Conservation (phyloP, 2,329 filamentous ascomycete genomes). For the Paraconiothyrium brasiliense region DNA sequence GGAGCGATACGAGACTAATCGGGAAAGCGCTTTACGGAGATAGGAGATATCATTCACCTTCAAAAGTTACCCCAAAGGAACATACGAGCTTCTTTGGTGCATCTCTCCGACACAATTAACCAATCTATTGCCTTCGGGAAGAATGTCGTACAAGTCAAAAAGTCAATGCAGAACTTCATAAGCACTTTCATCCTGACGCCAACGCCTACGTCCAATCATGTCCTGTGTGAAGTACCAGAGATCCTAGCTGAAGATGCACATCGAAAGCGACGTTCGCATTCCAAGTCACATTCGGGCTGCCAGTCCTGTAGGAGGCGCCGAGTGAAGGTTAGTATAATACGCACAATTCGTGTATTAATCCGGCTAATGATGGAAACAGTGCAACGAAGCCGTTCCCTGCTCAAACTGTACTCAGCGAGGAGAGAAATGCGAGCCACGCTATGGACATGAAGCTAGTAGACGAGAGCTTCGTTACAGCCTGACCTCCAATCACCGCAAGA, state of each 20-base stretch:
- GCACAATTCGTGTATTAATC: too few species aligned
- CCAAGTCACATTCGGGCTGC: not conserved
- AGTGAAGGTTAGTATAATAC: not conserved
- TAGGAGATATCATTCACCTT: not conserved
- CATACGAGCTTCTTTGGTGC: conserved; percentile 1
- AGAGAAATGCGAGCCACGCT: not conserved
- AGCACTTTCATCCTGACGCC: not conserved
- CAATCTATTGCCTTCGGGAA: too few species aligned
- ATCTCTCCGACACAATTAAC: too few species aligned
- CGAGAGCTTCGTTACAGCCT: too few species aligned
- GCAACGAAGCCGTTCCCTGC: not conserved
- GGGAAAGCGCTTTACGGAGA: not conserved
- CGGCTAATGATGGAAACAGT: not conserved
- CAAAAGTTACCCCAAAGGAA: not conserved
- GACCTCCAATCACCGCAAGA: not conserved
- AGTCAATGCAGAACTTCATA: not conserved
- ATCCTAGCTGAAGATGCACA: not conserved
- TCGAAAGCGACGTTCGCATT: not conserved
- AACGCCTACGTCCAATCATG: not conserved
- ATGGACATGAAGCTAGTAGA: too few species aligned
- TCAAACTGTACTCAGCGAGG: not conserved
- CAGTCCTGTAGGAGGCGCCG: not conserved
- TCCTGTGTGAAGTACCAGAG: not conserved
- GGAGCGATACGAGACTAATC: conserved; percentile 2
- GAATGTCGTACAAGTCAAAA: too few species aligned